These are phyloP conservation scores for Debaryomyces singareniensis DNA, from an alignment of 1,139 yeast genomes.

Conservation along the genomic window DNA sequence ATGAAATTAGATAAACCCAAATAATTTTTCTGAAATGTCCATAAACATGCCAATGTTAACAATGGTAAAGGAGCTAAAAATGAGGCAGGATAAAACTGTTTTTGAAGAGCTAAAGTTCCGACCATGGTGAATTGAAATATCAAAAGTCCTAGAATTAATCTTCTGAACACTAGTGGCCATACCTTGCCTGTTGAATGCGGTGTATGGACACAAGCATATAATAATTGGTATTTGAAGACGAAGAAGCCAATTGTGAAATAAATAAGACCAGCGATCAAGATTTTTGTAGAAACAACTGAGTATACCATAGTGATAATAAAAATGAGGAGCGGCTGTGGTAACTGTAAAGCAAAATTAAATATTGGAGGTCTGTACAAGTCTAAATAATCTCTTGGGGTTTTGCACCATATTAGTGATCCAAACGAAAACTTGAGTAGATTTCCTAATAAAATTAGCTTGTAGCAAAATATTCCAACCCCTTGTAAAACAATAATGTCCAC, in stretches of 20 bases:
- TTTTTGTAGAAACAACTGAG: slow-evolving; percentile 60
- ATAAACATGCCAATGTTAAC: slow-evolving; percentile 57
- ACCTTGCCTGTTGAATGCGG: slow-evolving; percentile 68
- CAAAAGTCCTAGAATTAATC: slow-evolving; percentile 52
- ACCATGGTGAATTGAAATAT: slow-evolving; percentile 85
- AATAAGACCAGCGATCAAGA: slow-evolving; percentile 57
- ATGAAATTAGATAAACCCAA: slow-evolving; percentile 78
- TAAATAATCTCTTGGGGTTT: slow-evolving; percentile 53
- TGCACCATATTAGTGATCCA: slow-evolving; percentile 41
- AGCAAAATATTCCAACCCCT: slow-evolving; percentile 82
- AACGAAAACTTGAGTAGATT: slow-evolving; percentile 53
- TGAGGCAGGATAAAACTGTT: slow-evolving; percentile 70
- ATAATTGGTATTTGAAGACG: slow-evolving; percentile 59
- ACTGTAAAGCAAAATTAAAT: slow-evolving; percentile 57
- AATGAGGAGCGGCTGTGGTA: slow-evolving; percentile 61
- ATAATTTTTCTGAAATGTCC: slow-evolving; percentile 78
- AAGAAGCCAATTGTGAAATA: slow-evolving; percentile 58
- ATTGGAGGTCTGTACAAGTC: slow-evolving; percentile 50
- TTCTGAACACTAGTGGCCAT: slow-evolving; percentile 60
- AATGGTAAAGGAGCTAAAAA: slow-evolving; percentile 71
- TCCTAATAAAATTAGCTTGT: slow-evolving; percentile 64
- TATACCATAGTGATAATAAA: slow-evolving; percentile 57
- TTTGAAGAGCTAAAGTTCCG: slow-evolving; percentile 75
- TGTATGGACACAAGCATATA: slow-evolving; percentile 63
- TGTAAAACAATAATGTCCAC: slow-evolving; percentile 78